Percentiles rank a stretch among this genome's conserved stretches.
Evolutionary conservation across 2,329 filamentous ascomycete genomes (phyloP).

Genomic region (Ascosphaera aggregata): DNA sequence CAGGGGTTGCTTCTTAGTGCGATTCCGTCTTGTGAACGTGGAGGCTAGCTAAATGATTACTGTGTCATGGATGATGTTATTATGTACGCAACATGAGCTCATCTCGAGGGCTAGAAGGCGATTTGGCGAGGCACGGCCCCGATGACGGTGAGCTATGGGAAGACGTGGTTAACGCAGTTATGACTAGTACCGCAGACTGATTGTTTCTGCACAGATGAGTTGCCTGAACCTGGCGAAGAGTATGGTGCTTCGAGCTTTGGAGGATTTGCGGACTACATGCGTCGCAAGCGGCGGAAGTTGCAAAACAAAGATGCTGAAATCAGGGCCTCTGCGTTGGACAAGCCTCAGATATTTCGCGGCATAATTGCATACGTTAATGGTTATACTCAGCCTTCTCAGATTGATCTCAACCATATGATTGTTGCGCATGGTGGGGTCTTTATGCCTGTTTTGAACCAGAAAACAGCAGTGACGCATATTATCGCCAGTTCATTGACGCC

Average conservation of each 20-base stretch:
- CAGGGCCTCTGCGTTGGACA: slow-evolving; percentile 41
- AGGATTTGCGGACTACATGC: slow-evolving; percentile 77
- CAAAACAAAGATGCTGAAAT: slow-evolving; percentile 81
- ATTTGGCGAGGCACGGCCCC: background rate
- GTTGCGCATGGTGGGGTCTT: slow-evolving; percentile 89
- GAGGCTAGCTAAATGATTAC: background rate
- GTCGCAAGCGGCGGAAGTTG: slow-evolving; percentile 88
- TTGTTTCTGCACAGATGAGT: slow-evolving; percentile 1
- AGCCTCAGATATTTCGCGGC: slow-evolving; percentile 71
- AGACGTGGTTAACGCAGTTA: no score
- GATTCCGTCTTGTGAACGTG: background rate
- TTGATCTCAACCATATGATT: slow-evolving; percentile 67
- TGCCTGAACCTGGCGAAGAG: slow-evolving; percentile 64
- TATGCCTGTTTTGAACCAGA: slow-evolving; percentile 81
- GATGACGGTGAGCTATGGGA: background rate
- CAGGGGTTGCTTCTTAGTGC: background rate
- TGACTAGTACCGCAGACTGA: no score
- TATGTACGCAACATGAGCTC: background rate
- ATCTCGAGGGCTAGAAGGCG: background rate
- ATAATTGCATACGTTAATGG: slow-evolving; percentile 83
- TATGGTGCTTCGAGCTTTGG: slow-evolving; percentile 73
- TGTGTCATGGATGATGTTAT: background rate
- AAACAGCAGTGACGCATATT: slow-evolving; percentile 89
- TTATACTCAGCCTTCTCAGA: slow-evolving; percentile 83
- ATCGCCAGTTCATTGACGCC: slow-evolving; percentile 76